Evolutionary conservation across 139 green algal species (phyloP), one percentile per base, ranked within the genome.

Genomic region (Tetratostichococcus sp.): DNA sequence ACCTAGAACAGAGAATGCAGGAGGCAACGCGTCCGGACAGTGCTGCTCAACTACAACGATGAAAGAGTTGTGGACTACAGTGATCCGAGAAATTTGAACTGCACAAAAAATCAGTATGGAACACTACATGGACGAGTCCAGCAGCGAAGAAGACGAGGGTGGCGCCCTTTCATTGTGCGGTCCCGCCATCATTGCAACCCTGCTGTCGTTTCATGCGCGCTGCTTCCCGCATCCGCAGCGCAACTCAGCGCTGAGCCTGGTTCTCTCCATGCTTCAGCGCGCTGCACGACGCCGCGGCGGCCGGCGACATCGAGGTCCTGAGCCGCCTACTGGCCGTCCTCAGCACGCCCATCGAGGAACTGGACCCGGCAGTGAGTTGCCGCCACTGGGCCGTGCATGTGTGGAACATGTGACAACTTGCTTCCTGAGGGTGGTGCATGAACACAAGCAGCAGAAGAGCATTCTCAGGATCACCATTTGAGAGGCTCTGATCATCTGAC

Each of bases 261-360:
- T 14, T 8, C 39, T 50, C 39, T n/a, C 19, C 50, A 28, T 26
- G 2, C 50, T 77, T 58, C 84, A 94, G 90, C 70, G 72, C 75
- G 0, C 43, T 95, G 25, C 90, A 95, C 59, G 77, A 94, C 70
- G 88, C 88, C 1, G 87, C 82, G 0, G 88, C 91, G 72, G 39
- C 72, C 25, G 90, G 90, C 35, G 79, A 94, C 68, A 70, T 74
- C 0, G 82, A 83, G 0, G 16, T 69, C 0, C 4, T 94, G 6
- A 50, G 43, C 19, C 30, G 77, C 14, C 69, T 93, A 50, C 80
- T 94, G 34, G 71, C 33, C 4, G 26, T 30, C 16, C 32, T 39
- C 4, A 32, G 62, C 1, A 23, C 62, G 42, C 21, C 32, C 11
- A 43, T 65, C 21, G 50, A 26, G 26, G 32, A 71, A 3, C 34